phyloP scores from a whole-genome alignment of 768 basidiomycete genomes.

The Mycena galopus region DNA sequence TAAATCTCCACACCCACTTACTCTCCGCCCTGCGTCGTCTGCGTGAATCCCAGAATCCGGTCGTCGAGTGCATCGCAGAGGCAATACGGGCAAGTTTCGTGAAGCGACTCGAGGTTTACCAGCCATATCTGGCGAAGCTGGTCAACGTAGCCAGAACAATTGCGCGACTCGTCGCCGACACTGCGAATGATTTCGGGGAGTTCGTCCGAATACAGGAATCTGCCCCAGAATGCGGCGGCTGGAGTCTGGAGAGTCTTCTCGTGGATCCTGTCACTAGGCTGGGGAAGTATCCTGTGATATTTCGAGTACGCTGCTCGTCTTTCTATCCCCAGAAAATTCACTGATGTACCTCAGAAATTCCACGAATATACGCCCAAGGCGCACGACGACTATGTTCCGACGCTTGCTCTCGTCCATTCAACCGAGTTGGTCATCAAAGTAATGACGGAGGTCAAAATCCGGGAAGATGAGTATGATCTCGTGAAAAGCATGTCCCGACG shows the following conservation, averaged over 20 bases:
- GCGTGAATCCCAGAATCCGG: slow-evolving; percentile 55
- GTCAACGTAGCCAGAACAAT: slow-evolving; percentile 70
- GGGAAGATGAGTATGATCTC: slow-evolving; percentile 89
- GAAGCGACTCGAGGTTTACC: slow-evolving; percentile 81
- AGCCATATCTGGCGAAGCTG: slow-evolving; percentile 85
- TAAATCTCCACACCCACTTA: slow-evolving; percentile 80
- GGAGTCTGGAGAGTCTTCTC: slow-evolving; percentile 76
- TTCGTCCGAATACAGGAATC: slow-evolving; percentile 80
- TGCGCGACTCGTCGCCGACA: slow-evolving; percentile 61
- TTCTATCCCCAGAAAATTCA: not conserved
- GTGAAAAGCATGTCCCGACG: slow-evolving; percentile 71
- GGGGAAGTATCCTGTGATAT: slow-evolving; percentile 76
- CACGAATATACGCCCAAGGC: slow-evolving; percentile 74
- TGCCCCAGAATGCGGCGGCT: slow-evolving; percentile 65
- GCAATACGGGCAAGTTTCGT: slow-evolving; percentile 69
- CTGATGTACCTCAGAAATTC: slow-evolving; percentile 65
- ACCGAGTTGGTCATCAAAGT: slow-evolving; percentile 81
- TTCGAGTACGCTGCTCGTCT: slow-evolving; percentile 69
- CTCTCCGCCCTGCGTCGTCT: slow-evolving; percentile 60
- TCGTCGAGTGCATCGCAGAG: slow-evolving; percentile 69
- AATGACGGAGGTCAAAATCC: slow-evolving; percentile 86
- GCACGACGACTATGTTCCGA: slow-evolving; percentile 79
- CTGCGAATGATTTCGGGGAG: slow-evolving; percentile 83
- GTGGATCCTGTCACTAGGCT: slow-evolving; percentile 83
- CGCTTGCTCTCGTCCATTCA: slow-evolving; percentile 73